Evolutionary conservation across 2,329 filamentous ascomycete genomes (phyloP), one percentile per base, ranked within the genome.

Genomic region (Fusarium dlaminii): DNA sequence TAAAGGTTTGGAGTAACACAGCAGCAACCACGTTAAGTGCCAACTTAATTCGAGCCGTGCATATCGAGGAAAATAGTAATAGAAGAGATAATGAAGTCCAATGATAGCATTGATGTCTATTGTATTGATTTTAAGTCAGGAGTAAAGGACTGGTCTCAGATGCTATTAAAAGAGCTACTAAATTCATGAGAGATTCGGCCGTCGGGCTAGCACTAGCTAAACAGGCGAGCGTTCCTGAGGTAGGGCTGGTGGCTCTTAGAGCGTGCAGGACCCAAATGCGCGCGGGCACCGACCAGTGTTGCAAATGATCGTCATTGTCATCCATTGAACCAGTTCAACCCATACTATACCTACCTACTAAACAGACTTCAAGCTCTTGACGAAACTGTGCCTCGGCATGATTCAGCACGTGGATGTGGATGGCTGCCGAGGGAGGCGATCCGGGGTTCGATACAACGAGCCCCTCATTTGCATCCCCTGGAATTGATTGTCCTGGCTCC

Each of bases 341-440:
- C 29, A 32, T 29, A 29, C n/a, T 43, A 11, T 24, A 27, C 17
- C 34, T 27, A 51, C 18, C n/a, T n/a, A n/a, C 37, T 22, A 51
- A 43, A 29, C 17, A 64, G 15, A 59, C 36, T 36, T 58, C 37
- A 37, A 55, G 36, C 32, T 49, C 62, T 37, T 32, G n/a, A 40
- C 39, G 46, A 59, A 18, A 59, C 61, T 60, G 66, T 74, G 72
- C 72, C 72, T 74, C 72, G 72, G 72, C 51, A 66, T 39, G 49
- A 48, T 72, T 36, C 37, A 68, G 58, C 67, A 74, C 51, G 72
- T 74, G 66, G 66, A 68, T 37, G 55, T 49, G 59, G 59, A 65
- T 45, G 48, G 66, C 65, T 67, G 66, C 66, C 60, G 66, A 68
- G 66, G 46, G 63, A 63, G 63, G 58, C 51, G 66, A 54, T 63